These are phyloP conservation scores for Xanthoconium purpureum DNA, from an alignment of 768 basidiomycete species.

Conservation along the genomic window DNA sequence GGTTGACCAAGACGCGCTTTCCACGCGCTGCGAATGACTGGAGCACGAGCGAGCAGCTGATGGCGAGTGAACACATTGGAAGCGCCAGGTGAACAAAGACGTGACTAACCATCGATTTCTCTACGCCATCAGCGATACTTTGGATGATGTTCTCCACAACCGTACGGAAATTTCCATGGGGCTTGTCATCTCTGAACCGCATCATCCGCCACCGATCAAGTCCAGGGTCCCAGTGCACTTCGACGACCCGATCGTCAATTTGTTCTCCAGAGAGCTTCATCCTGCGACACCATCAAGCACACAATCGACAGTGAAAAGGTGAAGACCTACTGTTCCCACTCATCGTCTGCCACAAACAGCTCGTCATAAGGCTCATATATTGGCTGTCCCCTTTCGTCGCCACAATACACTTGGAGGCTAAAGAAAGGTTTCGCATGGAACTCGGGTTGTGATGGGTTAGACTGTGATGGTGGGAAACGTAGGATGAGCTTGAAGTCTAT, in stretches of 20 bases:
- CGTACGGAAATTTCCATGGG: conserved; percentile 80
- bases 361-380: conserved; percentile 82
- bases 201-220: conserved; percentile 79
- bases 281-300: conserved; percentile 39
- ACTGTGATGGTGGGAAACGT: conserved; percentile 74
- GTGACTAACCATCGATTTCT: conserved; percentile 71
- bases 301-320: not conserved
- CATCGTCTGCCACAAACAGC: conserved; percentile 80
- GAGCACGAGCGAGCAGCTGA: conserved; percentile 67
- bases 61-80: conserved; percentile 17
- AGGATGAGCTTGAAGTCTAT: conserved; percentile 96
- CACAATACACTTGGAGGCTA: conserved; percentile 77
- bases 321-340: conserved; percentile 84
- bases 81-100: not conserved
- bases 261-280: conserved; percentile 84
- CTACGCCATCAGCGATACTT: conserved; percentile 92
- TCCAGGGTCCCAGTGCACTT: conserved; percentile 85
- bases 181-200: conserved; percentile 94
- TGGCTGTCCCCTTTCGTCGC: conserved; percentile 52
- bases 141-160: conserved; percentile 87
- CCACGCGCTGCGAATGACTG: conserved; percentile 68
- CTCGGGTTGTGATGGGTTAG: conserved; percentile 63
- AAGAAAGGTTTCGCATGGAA: conserved; percentile 84
- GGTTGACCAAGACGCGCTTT: conserved; percentile 56
- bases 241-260: conserved; percentile 89